Evolutionary conservation across 1,139 yeast genomes (phyloP).

Genomic region (Candida sp.): DNA sequence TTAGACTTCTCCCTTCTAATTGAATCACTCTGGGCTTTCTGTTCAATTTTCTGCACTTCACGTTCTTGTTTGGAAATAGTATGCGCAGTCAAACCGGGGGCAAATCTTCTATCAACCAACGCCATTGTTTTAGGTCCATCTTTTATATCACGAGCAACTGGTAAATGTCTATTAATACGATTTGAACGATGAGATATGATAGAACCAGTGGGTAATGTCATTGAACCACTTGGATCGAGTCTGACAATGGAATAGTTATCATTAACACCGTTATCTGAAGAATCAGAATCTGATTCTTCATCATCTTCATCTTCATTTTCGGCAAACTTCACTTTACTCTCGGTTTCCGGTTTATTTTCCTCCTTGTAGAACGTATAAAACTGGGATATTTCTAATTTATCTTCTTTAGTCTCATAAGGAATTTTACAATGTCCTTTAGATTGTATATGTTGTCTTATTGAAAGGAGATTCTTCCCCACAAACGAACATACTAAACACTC

Average conservation of each 20-base stretch:
- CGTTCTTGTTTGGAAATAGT: slow-evolving; percentile 35
- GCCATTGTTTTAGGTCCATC: slow-evolving; percentile 36
- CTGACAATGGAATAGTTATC: slow-evolving; percentile 31
- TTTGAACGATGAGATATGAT: slow-evolving; percentile 47
- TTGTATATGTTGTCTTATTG: slow-evolving; percentile 50
- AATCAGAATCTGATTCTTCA: slow-evolving; percentile 10
- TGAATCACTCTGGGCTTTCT: slow-evolving; percentile 19
- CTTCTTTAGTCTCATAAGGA: slow-evolving; percentile 50
- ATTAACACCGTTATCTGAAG: slow-evolving; percentile 26
- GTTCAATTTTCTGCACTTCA: slow-evolving; percentile 23
- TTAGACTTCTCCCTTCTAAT: slow-evolving; percentile 24
- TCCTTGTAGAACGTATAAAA: slow-evolving; percentile 40
- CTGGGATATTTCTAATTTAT: slow-evolving; percentile 32
- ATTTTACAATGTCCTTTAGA: slow-evolving; percentile 54
- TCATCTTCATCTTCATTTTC: slow-evolving; percentile 18
- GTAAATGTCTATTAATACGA: slow-evolving; percentile 31
- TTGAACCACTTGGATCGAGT: slow-evolving; percentile 36
- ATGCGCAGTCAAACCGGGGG: slow-evolving; percentile 33
- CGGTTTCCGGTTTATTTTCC: slow-evolving; percentile 10
- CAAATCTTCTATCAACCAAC: slow-evolving; percentile 35
- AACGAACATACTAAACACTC: slow-evolving; percentile 56
- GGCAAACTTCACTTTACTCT: slow-evolving; percentile 9
- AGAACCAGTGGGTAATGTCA: slow-evolving; percentile 47
- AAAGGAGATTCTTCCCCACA: slow-evolving; percentile 43
- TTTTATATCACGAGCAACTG: slow-evolving; percentile 18